Percentiles rank a stretch among this genome's conserved stretches.
These are phyloP conservation scores for Epithemia pelagica DNA, from an alignment of 108 stramenopile species.

Conservation along the genomic window DNA sequence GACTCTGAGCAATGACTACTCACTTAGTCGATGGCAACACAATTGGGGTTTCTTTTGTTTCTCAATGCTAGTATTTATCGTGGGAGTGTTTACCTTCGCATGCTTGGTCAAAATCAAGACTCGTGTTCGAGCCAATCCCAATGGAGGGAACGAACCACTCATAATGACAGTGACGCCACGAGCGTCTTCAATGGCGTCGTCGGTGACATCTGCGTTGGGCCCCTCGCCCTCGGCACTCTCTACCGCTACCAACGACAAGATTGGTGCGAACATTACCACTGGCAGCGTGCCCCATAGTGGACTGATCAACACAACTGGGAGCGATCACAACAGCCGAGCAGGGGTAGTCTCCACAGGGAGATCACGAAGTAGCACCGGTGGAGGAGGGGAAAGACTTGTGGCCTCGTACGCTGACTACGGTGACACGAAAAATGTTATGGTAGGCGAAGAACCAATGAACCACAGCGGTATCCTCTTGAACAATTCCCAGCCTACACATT, in stretches of 20 bases:
- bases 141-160: neutral
- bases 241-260: neutral
- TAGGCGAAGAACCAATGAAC: neutral
- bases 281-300: neutral
- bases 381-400: neutral
- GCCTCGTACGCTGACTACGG: neutral
- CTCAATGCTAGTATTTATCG: neutral
- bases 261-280: neutral
- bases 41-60: neutral
- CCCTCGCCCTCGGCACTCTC: neutral
- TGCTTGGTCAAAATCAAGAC: neutral
- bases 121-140: neutral
- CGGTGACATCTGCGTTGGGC: neutral
- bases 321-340: neutral
- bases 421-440: neutral
- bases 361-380: neutral
- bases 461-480: no score
- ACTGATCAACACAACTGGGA: neutral
- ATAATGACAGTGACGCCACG: neutral
- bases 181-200: neutral
- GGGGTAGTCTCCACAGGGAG: neutral
- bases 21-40: neutral
- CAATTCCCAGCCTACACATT: no score
- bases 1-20: neutral
- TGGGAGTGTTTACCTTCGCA: neutral